A percentile compares a stretch with the other conserved stretches of the same genome.
These are phyloP conservation scores for Linum lewisii DNA, from an alignment of 345 rosid species.

Conservation along the genomic window DNA sequence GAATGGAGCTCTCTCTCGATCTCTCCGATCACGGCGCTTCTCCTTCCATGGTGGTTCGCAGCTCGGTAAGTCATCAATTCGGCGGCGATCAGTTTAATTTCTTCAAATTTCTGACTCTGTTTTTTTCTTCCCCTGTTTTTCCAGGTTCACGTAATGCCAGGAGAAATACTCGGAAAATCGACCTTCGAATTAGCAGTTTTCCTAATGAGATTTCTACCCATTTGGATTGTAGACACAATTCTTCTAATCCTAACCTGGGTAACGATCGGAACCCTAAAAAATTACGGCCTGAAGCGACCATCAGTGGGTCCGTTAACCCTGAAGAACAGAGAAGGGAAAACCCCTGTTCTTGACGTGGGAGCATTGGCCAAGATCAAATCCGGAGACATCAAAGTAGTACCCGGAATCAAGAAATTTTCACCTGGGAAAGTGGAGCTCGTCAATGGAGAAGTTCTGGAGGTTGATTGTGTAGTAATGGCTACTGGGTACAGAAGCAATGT, in stretches of 20 bases:
- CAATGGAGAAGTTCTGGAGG: constrained; percentile 5
- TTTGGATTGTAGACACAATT: constrained; percentile 12
- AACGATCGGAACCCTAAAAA: constrained; percentile 6
- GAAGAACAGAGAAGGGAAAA: constrained; percentile 9
- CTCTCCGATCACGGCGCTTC: not conserved
- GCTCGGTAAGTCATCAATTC: not conserved
- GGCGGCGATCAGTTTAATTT: too few relatives aligned
- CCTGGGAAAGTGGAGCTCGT: constrained; percentile 9
- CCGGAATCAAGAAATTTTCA: constrained; percentile 6
- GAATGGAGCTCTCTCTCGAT: constrained; percentile 2
- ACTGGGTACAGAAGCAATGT: constrained; percentile 14
- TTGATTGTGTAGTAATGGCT: constrained; percentile 11
- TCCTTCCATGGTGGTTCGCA: not conserved
- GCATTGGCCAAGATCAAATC: constrained; percentile 13
- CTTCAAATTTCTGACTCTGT: too few relatives aligned
- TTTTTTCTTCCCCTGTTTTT: not conserved
- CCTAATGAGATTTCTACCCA: constrained; percentile 10
- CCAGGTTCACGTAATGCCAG: constrained; percentile 17
- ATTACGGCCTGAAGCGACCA: constrained; percentile 11
- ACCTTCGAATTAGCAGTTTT: constrained; percentile 11
- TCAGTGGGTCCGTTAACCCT: constrained; percentile 11
- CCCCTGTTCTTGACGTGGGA: constrained; percentile 15
- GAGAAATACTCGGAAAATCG: constrained; percentile 13
- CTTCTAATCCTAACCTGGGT: constrained; percentile 9
- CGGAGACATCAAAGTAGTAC: constrained; percentile 11